Evolutionary conservation across 2,329 filamentous ascomycete species (phyloP), one percentile per base, ranked within the genome.

Genomic region (Epichloe amarillans): DNA sequence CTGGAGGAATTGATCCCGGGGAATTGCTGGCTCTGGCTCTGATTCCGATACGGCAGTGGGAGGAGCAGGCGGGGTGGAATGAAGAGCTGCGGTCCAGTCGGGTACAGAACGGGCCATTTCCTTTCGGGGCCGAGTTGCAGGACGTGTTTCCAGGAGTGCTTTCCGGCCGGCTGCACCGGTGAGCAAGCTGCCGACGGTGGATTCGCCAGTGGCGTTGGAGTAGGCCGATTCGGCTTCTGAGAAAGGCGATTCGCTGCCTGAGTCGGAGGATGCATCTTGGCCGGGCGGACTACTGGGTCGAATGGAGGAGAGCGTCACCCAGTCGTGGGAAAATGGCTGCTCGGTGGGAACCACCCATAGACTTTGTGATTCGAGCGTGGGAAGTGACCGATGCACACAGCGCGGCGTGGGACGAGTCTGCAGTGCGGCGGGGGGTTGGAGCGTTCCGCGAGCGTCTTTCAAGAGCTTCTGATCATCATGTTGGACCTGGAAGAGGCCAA

Each of bases 151-250:
- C 5, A 15, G n/a, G 47, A 38, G 11, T 7, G 42, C 21, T 30
- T 11, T 30, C 30, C 33, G 26, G 42, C 26, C 10, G 12, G 26
- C 23, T 15, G 43, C 15, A 42, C 38, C 33, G 8, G 50, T 37
- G 12, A 43, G 46, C 14, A 51, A 19, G 47, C 52, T 54, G 12
- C 23, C 53, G 5, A 50, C 42, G 8, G 52, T 52, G 17, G 54
- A 52, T 35, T 50, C 46, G 8, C 50, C 52, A 5, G 55, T 57
- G 39, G 33, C n/a, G 50, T 21, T 52, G 15, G 53, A 52, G 23
- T 35, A 48, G n/a, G 37, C n/a, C 6, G 50, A 53, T 12, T 46
- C 54, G 17, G 51, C 42, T n/a, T 56, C 56, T 12, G 55, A 52
- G 8, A 53, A 39, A n/a, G 52, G 45, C 5, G 57, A 54, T 37